These are phyloP conservation scores for Monilinia vaccinii-corymbosi DNA, from an alignment of 2,329 filamentous ascomycete genomes.

Conservation along the genomic window DNA sequence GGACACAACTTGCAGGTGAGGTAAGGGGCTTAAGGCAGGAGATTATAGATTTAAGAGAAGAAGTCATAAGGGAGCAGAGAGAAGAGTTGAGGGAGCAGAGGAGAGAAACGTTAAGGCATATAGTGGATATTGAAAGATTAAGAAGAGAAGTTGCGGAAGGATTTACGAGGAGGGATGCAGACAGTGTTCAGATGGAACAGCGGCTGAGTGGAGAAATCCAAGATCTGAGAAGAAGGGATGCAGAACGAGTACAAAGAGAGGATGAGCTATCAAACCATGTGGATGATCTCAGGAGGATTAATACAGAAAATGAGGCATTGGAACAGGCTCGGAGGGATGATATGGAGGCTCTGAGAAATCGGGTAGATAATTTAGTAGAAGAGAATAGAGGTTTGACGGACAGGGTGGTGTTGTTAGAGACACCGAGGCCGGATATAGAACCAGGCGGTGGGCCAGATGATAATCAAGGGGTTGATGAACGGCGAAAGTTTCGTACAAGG, in stretches of 20 bases:
- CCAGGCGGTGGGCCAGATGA: not conserved
- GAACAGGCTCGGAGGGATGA: not conserved
- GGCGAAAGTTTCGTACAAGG: not conserved
- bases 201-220: not conserved
- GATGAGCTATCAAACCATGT: not conserved
- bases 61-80: not conserved
- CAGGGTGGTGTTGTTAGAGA: not conserved
- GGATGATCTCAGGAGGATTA: not conserved
- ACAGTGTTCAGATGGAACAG: not conserved
- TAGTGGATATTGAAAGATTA: not conserved
- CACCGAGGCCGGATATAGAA: not conserved
- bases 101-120: not conserved
- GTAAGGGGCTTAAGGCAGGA: not conserved
- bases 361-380: not conserved
- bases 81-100: not conserved
- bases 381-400: not conserved
- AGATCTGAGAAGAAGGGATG: not conserved
- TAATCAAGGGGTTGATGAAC: not conserved
- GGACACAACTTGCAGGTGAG: too few relatives aligned
- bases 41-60: not conserved
- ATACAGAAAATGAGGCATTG: not conserved
- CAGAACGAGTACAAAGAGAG: not conserved
- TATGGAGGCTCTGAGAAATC: not conserved
- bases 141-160: conserved; percentile 1
- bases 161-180: not conserved